phyloP scores from a whole-genome alignment of 2,329 filamentous ascomycete genomes.

The Elsinoe perseae region DNA sequence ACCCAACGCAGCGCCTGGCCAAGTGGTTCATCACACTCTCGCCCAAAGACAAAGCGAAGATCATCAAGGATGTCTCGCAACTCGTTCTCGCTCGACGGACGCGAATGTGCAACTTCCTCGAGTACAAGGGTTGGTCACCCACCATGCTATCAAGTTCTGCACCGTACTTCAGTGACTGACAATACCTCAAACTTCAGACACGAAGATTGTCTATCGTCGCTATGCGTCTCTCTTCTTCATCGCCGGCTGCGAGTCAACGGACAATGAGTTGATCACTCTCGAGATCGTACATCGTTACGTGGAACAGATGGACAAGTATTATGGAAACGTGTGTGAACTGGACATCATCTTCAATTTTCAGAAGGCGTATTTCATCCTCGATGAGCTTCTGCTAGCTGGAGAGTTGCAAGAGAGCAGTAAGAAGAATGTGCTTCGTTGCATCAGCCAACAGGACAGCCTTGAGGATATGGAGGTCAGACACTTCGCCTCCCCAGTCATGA shows the following conservation, averaged over 20 bases:
- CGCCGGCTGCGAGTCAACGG: constrained; percentile 88
- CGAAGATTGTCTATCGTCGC: constrained; percentile 96
- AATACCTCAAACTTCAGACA: constrained; percentile 52
- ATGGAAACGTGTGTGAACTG: constrained; percentile 98
- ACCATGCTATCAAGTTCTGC: constrained; percentile 17
- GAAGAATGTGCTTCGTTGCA: constrained; percentile 95
- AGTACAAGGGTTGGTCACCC: constrained; percentile 76
- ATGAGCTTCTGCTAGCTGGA: constrained; percentile 88
- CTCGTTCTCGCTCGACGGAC: constrained; percentile 91
- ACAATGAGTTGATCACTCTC: constrained; percentile 96
- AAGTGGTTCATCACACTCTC: constrained; percentile 99
- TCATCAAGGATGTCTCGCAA: constrained; percentile 98
- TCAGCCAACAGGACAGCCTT: constrained; percentile 92
- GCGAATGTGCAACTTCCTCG: constrained; percentile 99
- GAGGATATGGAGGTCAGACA: constrained; percentile 95
- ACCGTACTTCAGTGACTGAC: constrained; percentile 16
- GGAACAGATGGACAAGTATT: constrained; percentile 99
- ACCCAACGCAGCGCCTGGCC: constrained; percentile 69
- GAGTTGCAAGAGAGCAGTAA: constrained; percentile 99
- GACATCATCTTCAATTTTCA: constrained; percentile 99
- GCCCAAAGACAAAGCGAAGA: constrained; percentile 98
- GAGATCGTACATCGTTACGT: constrained; percentile 99
- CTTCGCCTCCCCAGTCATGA: not conserved
- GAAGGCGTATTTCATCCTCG: constrained; percentile 98
- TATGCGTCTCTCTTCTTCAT: constrained; percentile 99